phyloP scores from a whole-genome alignment of 192 early-diverging fungal species.

The Gorgonomyces haynaldii region DNA sequence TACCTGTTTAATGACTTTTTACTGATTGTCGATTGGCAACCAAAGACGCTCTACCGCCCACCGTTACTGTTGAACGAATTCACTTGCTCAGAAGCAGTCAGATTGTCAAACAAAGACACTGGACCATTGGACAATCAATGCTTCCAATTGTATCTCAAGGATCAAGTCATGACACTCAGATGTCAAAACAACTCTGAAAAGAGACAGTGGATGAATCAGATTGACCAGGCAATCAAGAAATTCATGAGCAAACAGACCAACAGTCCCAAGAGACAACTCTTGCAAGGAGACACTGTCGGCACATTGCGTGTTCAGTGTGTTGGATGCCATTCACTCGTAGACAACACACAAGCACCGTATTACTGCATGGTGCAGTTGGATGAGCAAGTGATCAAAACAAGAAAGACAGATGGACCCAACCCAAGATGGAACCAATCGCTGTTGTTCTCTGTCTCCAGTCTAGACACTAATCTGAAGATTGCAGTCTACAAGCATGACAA shows the following conservation, averaged over 20 bases:
- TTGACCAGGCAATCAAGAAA: slow-evolving; percentile 12
- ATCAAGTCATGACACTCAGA: slow-evolving; percentile 41
- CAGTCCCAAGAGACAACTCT: too few relatives aligned
- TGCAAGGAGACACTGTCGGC: slow-evolving; percentile 18
- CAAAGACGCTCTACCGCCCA: slow-evolving; percentile 9
- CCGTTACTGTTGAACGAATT: slow-evolving; percentile 26
- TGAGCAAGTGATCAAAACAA: slow-evolving; percentile 16
- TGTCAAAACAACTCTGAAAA: slow-evolving; percentile 40
- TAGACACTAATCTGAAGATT: slow-evolving; percentile 23
- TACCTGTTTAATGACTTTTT: slow-evolving; percentile 48
- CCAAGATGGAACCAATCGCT: slow-evolving; percentile 23
- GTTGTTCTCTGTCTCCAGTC: slow-evolving; percentile 18
- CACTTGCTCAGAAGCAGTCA: slow-evolving; percentile 20
- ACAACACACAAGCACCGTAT: too few relatives aligned
- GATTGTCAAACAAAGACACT: slow-evolving; percentile 15
- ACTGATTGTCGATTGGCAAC: slow-evolving; percentile 33
- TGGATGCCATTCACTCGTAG: not conserved
- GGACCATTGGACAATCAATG: slow-evolving; percentile 32
- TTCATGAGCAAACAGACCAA: slow-evolving; percentile 2
- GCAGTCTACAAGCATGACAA: slow-evolving; percentile 29
- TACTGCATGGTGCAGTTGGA: slow-evolving; percentile 9
- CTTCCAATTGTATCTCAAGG: slow-evolving; percentile 49
- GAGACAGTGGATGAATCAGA: slow-evolving; percentile 43
- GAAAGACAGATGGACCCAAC: slow-evolving; percentile 8
- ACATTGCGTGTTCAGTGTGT: slow-evolving; percentile 14